A percentile compares a stretch with the other conserved stretches of the same genome.
Conservation (phyloP, 768 basidiomycete species). For the Phanerochaete carnosa region DNA sequence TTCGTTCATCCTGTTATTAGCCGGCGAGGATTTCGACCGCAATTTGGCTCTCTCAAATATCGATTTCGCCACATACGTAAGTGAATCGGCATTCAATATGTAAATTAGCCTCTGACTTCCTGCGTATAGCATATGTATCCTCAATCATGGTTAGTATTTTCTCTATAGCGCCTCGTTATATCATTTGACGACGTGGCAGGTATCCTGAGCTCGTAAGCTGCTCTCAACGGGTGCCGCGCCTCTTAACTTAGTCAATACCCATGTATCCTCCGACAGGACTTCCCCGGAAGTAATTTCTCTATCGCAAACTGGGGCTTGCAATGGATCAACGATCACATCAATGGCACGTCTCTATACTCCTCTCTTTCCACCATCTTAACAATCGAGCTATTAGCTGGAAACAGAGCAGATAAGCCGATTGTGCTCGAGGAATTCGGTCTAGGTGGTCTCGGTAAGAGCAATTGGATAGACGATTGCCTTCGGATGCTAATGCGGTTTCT, state of each 20-base stretch:
- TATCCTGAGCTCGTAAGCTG: slow-evolving; percentile 27
- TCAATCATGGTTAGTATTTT: slow-evolving; percentile 16
- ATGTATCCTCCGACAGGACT: slow-evolving; percentile 30
- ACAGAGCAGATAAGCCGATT: slow-evolving; percentile 32
- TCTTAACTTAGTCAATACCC: background rate
- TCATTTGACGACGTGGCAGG: slow-evolving; percentile 11
- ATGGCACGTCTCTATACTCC: slow-evolving; percentile 25
- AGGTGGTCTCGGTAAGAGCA: slow-evolving; percentile 35
- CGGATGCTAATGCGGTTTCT: background rate
- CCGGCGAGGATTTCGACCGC: slow-evolving; percentile 53
- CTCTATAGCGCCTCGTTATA: background rate
- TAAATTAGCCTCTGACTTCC: background rate
- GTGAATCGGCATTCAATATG: slow-evolving; percentile 7
- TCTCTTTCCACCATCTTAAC: background rate
- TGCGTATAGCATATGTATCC: slow-evolving; percentile 20
- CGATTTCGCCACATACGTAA: slow-evolving; percentile 54
- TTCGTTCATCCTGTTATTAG: slow-evolving; percentile 21
- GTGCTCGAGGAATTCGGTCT: slow-evolving; percentile 32
- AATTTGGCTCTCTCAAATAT: slow-evolving; percentile 48
- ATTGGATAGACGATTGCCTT: background rate
- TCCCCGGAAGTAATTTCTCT: slow-evolving; percentile 46
- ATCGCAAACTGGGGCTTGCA: slow-evolving; percentile 30
- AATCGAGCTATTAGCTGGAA: slow-evolving; percentile 36
- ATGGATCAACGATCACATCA: slow-evolving; percentile 30
- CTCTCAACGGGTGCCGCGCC: too few relatives aligned